phyloP scores from a whole-genome alignment of 345 rosid genomes.

The Dovyalis caffra region DNA sequence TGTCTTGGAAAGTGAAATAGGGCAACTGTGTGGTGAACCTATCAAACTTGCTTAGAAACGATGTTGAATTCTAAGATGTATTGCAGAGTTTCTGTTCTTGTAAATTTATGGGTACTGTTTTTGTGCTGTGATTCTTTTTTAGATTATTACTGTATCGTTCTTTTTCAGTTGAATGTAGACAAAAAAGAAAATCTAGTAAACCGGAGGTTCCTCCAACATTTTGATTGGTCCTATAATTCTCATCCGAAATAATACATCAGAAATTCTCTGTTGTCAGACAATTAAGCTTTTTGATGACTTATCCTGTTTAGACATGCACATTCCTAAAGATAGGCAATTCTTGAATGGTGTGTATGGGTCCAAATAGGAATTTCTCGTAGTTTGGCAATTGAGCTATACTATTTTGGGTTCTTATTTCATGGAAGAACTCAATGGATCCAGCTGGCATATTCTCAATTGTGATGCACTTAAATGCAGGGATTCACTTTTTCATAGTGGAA shows the following conservation, averaged over 20 bases:
- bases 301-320: too few species aligned
- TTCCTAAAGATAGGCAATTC: too few species aligned
- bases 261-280: too few species aligned
- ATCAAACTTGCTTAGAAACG: conserved; percentile 47
- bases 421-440: not conserved
- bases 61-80: not conserved
- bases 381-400: not conserved
- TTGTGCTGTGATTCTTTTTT: too few species aligned
- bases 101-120: not conserved
- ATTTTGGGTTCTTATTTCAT: not conserved
- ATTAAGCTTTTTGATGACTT: too few species aligned
- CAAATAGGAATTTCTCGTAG: not conserved
- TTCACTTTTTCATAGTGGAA: not conserved
- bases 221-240: too few species aligned
- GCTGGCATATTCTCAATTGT: not conserved
- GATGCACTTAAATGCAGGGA: not conserved
- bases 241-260: too few species aligned
- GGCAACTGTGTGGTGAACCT: conserved; percentile 66
- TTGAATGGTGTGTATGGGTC: not conserved
- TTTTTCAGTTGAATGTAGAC: too few species aligned
- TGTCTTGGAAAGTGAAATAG: conserved; percentile 69
- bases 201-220: too few species aligned
- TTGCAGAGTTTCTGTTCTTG: not conserved
- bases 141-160: too few species aligned
- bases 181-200: too few species aligned